Percentiles rank a stretch among this genome's conserved stretches.
These are phyloP conservation scores for Xylaria sp. DNA, from an alignment of 2,329 filamentous ascomycete genomes.

Conservation along the genomic window DNA sequence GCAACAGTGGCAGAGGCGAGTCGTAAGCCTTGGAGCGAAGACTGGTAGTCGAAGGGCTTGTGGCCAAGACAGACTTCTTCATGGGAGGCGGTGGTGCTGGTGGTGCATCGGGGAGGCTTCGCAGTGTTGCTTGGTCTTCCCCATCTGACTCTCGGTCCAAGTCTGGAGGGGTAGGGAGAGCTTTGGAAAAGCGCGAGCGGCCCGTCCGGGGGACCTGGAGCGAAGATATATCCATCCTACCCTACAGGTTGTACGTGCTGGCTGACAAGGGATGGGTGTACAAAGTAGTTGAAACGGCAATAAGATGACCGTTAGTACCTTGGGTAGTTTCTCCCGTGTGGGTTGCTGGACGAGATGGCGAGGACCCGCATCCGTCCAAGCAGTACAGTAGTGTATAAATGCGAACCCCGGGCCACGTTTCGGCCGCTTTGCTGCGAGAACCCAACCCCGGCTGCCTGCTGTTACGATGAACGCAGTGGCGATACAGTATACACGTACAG, in stretches of 20 bases:
- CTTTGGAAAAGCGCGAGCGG: constrained; percentile 64
- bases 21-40: constrained; percentile 35
- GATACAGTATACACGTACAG: neutral
- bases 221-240: constrained; percentile 34
- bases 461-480: neutral
- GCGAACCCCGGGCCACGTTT: constrained; percentile 14
- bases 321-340: constrained; percentile 34
- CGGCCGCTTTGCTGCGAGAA: constrained; percentile 4
- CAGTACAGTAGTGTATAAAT: constrained; percentile 31
- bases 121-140: constrained; percentile 29
- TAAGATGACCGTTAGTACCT: constrained; percentile 31
- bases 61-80: constrained; percentile 37
- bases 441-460: neutral
- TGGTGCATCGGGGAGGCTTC: constrained; percentile 34
- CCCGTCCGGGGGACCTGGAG: constrained; percentile 48
- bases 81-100: constrained; percentile 39
- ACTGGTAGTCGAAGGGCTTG: constrained; percentile 33
- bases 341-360: constrained; percentile 23
- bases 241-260: constrained; percentile 27
- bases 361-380: constrained; percentile 32
- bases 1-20: constrained; percentile 43
- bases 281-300: constrained; percentile 28
- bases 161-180: constrained; percentile 55
- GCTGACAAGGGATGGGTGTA: constrained; percentile 28
- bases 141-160: constrained; percentile 31